phyloP scores from a whole-genome alignment of 345 rosid species.

The Acer campestre region DNA sequence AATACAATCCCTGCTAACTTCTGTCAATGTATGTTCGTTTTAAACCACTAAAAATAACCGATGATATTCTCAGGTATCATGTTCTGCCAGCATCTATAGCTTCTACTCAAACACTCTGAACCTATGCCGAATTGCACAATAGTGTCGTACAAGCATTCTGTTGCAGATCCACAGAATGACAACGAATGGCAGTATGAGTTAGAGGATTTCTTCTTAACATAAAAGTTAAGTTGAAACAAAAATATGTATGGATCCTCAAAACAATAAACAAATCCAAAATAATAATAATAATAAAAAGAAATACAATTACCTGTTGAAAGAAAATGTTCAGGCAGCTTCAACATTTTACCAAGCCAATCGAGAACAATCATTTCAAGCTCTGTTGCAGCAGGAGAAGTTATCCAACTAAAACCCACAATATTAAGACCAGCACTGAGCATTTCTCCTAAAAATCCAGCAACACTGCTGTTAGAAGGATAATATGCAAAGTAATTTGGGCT shows the following conservation, averaged over 20 bases:
- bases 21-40: neutral
- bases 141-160: no score
- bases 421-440: conserved; percentile 92
- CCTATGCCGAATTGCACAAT: no score
- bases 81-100: neutral
- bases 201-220: neutral
- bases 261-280: neutral
- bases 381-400: conserved; percentile 91
- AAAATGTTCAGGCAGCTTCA: conserved; percentile 76
- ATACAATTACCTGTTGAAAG: conserved; percentile 57
- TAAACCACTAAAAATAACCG: neutral
- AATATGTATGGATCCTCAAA: neutral
- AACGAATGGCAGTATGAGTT: neutral
- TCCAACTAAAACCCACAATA: conserved; percentile 91
- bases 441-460: conserved; percentile 92
- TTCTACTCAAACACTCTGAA: neutral
- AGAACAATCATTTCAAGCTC: conserved; percentile 91
- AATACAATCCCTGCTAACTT: neutral
- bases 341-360: conserved; percentile 84
- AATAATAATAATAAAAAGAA: neutral
- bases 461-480: conserved; percentile 83
- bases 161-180: neutral
- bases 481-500: conserved; percentile 84
- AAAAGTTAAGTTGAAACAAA: neutral
- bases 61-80: neutral